These are phyloP conservation scores for Pluteus cervinus DNA, from an alignment of 768 basidiomycete genomes.

Conservation along the genomic window DNA sequence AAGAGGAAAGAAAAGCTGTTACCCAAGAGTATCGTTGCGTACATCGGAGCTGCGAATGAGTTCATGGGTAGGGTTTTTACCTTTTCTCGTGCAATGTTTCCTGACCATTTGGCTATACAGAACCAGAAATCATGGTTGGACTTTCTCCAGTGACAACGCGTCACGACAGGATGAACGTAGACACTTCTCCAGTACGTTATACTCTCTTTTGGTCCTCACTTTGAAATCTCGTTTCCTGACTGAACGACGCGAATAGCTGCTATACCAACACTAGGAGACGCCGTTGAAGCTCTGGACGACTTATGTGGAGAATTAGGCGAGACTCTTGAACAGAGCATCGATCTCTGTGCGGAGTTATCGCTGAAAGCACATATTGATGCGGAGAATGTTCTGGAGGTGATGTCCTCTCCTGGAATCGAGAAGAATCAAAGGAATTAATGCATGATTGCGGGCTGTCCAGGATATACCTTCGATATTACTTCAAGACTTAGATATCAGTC, in stretches of 20 bases:
- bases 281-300: constrained; percentile 58
- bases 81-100: background rate
- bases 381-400: constrained; percentile 67
- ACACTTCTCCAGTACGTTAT: too few relatives aligned
- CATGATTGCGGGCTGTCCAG: constrained; percentile 47
- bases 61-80: constrained; percentile 46
- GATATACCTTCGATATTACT: constrained; percentile 49
- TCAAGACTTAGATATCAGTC: constrained; percentile 60
- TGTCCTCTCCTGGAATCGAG: background rate
- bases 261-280: constrained; percentile 71
- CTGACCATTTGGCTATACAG: constrained; percentile 22
- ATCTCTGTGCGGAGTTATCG: constrained; percentile 64
- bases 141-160: constrained; percentile 61
- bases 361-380: constrained; percentile 66
- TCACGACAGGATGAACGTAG: too few relatives aligned
- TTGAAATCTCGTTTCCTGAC: background rate
- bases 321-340: constrained; percentile 59
- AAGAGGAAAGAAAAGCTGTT: constrained; percentile 50
- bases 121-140: constrained; percentile 67
- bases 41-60: constrained; percentile 66
- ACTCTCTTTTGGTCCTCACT: too few relatives aligned
- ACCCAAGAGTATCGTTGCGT: constrained; percentile 55
- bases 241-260: constrained; percentile 49
- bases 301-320: constrained; percentile 56
- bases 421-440: too few relatives aligned